Evolutionary conservation across 352 stramenopile species (phyloP).

Genomic region (Poterioochromonas sp.): DNA sequence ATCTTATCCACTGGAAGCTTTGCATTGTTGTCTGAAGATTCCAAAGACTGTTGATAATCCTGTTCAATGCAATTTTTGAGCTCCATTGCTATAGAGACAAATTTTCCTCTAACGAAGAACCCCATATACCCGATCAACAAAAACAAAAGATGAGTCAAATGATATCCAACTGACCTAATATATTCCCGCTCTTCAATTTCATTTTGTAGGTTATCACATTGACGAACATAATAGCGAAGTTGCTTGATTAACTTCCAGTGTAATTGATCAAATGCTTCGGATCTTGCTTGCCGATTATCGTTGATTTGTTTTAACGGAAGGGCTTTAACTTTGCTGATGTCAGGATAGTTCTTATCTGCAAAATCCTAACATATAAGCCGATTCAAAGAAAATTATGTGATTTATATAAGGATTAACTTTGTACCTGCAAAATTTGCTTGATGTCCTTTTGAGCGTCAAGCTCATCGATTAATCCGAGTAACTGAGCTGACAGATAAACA

Average conservation of each 20-base stretch:
- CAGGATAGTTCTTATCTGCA: not conserved
- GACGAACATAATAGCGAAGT: not conserved
- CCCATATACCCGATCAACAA: too few relatives aligned
- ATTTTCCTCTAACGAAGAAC: too few relatives aligned
- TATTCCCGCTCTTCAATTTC: not conserved
- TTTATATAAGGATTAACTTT: not conserved
- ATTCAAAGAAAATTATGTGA: not conserved
- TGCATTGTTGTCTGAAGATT: too few relatives aligned
- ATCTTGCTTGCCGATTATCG: not conserved
- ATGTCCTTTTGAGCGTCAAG: not conserved
- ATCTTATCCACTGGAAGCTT: too few relatives aligned
- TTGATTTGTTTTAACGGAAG: slow-evolving; percentile 7
- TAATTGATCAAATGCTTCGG: slow-evolving; percentile 21
- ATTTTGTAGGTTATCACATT: not conserved
- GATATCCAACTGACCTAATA: not conserved
- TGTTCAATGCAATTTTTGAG: too few relatives aligned
- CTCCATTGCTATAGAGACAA: too few relatives aligned
- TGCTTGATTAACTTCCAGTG: not conserved
- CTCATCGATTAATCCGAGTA: not conserved
- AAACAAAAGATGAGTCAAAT: too few relatives aligned
- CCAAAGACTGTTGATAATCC: too few relatives aligned
- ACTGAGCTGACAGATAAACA: not conserved
- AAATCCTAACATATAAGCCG: not conserved
- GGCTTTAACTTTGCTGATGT: not conserved
- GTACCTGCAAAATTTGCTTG: slow-evolving; percentile 3